These are phyloP conservation scores for Peterozyma xylosa DNA, from an alignment of 805 yeast genomes.

Conservation along the genomic window DNA sequence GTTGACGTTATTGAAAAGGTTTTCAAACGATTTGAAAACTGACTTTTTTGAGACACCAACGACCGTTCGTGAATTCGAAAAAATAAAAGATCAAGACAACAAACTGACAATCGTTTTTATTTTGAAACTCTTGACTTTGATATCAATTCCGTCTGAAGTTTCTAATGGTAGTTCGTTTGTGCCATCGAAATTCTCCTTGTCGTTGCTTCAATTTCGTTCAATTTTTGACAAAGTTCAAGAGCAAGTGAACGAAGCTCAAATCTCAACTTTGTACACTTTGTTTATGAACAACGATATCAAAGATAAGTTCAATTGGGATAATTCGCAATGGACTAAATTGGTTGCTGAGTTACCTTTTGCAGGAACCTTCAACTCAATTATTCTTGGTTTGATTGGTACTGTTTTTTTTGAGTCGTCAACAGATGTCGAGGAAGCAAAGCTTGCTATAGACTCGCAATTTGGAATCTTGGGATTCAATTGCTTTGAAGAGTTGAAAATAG, in stretches of 20 bases:
- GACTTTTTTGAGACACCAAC: slow-evolving; percentile 31
- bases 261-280: slow-evolving; percentile 41
- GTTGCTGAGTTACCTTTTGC: slow-evolving; percentile 57
- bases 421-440: too few species aligned
- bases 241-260: slow-evolving; percentile 47
- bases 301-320: slow-evolving; percentile 39
- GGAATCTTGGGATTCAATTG: too few species aligned
- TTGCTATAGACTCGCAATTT: too few species aligned
- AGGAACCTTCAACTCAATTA: slow-evolving; percentile 46
- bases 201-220: slow-evolving; percentile 60
- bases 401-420: slow-evolving; percentile 30
- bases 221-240: slow-evolving; percentile 45
- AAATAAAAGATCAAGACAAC: slow-evolving; percentile 25
- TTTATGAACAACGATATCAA: slow-evolving; percentile 47
- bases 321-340: slow-evolving; percentile 51
- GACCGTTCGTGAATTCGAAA: slow-evolving; percentile 14
- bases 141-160: slow-evolving; percentile 43
- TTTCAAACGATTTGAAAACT: slow-evolving; percentile 28
- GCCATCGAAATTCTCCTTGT: slow-evolving; percentile 49
- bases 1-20: slow-evolving; percentile 32
- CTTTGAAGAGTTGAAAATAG: too few species aligned
- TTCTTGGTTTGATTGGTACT: slow-evolving; percentile 54
- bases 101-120: slow-evolving; percentile 29
- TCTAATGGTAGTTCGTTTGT: slow-evolving; percentile 29
- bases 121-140: slow-evolving; percentile 40